These are phyloP conservation scores for Haplosporangium sp. DNA, from an alignment of 371 early-diverging fungal genomes.

Conservation along the genomic window DNA sequence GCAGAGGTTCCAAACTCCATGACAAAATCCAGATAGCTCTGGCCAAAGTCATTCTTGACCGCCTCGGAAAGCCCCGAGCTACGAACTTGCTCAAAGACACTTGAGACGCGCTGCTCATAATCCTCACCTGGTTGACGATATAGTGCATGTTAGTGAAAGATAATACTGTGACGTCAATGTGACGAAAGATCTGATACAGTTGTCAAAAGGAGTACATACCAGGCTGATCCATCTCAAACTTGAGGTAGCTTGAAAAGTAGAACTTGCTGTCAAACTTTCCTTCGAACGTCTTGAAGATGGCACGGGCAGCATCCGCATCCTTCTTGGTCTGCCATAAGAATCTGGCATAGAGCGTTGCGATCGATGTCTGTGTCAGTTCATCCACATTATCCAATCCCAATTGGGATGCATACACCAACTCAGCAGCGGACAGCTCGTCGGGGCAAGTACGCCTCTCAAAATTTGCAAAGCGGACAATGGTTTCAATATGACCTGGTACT, in stretches of 20 bases:
- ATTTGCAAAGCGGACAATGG: conserved; percentile 62
- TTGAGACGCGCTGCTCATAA: conserved; percentile 53
- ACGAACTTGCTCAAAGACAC: conserved; percentile 61
- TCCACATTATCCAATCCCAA: conserved; percentile 53
- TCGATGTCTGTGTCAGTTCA: conserved; percentile 58
- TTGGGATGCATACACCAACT: conserved; percentile 56
- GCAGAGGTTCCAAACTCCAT: conserved; percentile 60
- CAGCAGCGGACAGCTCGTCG: conserved; percentile 56
- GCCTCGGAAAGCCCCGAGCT: conserved; percentile 56
- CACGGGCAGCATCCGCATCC: conserved; percentile 60
- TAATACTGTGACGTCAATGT: too few relatives aligned
- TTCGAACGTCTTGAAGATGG: conserved; percentile 55
- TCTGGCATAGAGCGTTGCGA: conserved; percentile 62
- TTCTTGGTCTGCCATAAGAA: conserved; percentile 57
- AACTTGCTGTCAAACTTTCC: conserved; percentile 58
- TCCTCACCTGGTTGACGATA: conserved; percentile 41
- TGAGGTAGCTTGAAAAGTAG: conserved; percentile 65
- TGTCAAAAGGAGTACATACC: conserved; percentile 49
- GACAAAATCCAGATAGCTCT: conserved; percentile 62
- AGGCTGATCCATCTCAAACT: conserved; percentile 68
- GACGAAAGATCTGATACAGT: neutral
- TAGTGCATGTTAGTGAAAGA: neutral
- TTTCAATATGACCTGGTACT: conserved; percentile 71
- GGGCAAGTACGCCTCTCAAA: conserved; percentile 61
- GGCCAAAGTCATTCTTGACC: conserved; percentile 58